These are phyloP conservation scores for Fusarium staphyleae DNA, from an alignment of 2,329 filamentous ascomycete species.

Conservation along the genomic window DNA sequence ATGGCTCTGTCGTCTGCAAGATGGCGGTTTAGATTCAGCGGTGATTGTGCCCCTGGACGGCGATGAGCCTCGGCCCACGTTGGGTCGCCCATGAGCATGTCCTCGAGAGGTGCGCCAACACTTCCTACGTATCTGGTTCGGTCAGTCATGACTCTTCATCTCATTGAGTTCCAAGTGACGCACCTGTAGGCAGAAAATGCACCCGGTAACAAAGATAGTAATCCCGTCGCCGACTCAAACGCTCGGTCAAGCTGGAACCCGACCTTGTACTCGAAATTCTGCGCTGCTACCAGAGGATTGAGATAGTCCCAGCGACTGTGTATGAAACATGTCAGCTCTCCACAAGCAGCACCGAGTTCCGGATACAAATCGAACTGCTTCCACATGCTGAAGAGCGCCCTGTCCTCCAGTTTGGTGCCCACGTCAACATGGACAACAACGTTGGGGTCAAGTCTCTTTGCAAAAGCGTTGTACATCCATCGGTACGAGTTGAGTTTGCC, in stretches of 20 bases:
- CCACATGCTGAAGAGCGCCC: no score
- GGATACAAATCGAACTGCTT: neutral
- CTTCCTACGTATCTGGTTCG: neutral
- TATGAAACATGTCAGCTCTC: neutral
- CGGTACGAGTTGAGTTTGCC: no score
- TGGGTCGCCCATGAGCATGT: no score
- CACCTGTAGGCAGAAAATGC: neutral
- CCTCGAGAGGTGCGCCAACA: slow-evolving; percentile 24
- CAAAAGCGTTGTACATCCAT: no score
- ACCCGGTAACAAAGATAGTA: neutral
- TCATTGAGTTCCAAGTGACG: neutral
- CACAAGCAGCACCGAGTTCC: neutral
- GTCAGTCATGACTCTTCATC: neutral
- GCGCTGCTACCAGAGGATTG: neutral
- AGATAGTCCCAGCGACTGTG: neutral
- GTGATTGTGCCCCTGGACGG: no score
- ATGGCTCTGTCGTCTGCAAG: no score
- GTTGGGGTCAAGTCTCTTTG: no score
- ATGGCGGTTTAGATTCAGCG: no score
- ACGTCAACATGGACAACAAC: no score
- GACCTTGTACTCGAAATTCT: neutral
- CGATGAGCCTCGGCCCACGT: no score
- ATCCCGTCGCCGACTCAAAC: neutral
- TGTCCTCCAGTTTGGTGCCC: no score
- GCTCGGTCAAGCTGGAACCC: neutral